phyloP scores from a whole-genome alignment of 345 rosid species.

The Euphorbia lathyris region DNA sequence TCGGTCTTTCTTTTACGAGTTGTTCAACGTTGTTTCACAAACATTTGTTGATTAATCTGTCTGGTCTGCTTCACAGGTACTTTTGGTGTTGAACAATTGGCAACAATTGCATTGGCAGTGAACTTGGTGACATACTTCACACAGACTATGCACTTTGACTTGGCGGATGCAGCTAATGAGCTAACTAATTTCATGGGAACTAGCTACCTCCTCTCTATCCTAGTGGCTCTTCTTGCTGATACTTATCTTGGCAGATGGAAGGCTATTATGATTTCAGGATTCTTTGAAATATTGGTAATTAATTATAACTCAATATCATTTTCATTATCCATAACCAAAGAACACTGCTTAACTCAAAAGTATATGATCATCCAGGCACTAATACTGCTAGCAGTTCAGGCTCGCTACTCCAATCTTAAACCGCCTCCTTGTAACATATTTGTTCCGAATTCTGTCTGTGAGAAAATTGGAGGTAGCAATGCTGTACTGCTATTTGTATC shows the following conservation, averaged over 20 bases:
- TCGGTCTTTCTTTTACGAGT: background rate
- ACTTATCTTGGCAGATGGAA: slow-evolving; percentile 46
- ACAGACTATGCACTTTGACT: slow-evolving; percentile 45
- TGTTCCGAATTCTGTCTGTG: slow-evolving; percentile 31
- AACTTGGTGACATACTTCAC: slow-evolving; percentile 52
- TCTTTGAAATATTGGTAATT: slow-evolving; percentile 47
- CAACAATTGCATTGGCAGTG: slow-evolving; percentile 41
- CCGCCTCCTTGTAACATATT: slow-evolving; percentile 46
- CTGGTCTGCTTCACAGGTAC: slow-evolving; percentile 29
- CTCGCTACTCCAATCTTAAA: slow-evolving; percentile 43
- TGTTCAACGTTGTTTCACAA: background rate
- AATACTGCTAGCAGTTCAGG: slow-evolving; percentile 46
- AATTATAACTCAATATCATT: background rate
- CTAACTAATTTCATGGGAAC: slow-evolving; percentile 56
- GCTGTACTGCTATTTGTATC: slow-evolving; percentile 39
- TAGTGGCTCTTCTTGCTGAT: slow-evolving; percentile 48
- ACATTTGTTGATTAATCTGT: background rate
- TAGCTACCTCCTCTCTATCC: slow-evolving; percentile 40
- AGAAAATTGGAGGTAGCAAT: slow-evolving; percentile 34
- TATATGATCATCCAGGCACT: slow-evolving; percentile 32
- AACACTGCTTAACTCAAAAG: no score
- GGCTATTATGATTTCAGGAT: slow-evolving; percentile 40
- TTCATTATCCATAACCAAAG: background rate
- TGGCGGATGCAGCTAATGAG: slow-evolving; percentile 52
- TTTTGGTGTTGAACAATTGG: slow-evolving; percentile 42